Evolutionary conservation across 108 stramenopile genomes (phyloP), one percentile per base, ranked within the genome.

Genomic region (Stephanodiscus triporus): DNA sequence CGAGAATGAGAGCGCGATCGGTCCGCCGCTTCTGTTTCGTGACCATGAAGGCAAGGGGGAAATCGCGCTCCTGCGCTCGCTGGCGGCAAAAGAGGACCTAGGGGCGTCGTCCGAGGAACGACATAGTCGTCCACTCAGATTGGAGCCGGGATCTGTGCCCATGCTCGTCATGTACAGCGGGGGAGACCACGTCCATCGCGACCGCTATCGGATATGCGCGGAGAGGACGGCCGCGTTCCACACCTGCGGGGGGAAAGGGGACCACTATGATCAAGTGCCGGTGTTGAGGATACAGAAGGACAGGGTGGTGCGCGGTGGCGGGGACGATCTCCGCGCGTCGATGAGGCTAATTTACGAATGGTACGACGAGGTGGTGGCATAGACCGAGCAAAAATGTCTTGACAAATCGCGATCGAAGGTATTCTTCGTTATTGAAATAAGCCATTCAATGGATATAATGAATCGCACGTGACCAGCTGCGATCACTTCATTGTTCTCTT

Each of bases 151-250:
- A 5, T 57, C 71, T 2, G 60, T 82, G 19, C 81, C 81, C 30
- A 60, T 82, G n/a, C 27, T 77, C 19, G 55, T 77, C 40, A 37
- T 77, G 37, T 82, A n/a, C 45, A 66, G 51, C 43, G 49, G 64
- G 17, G 40, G 40, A 7, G 27, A 82, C 53, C 43, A 72, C 42
- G n/a, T 13, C 0, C 43, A 73, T 51, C 27, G 53, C 50, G 65
- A 73, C 23, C 26, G 67, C 23, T 80, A 70, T 82, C 59, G 70
- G 16, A 56, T 56, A 17, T 81, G 81, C 34, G 81, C 81, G 6
- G 81, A 82, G 19, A 48, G 63, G 20, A 82, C 81, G 13, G 81
- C 81, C 9, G 17, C 62, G 17, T 77, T 77, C 66, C 81, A 82
- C 53, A 64, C 70, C 0, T 68, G 66, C 45, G 55, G 53, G 5